Evolutionary conservation across 305 asterid genomes (phyloP).

Genomic region (Caryopteris hybrid): DNA sequence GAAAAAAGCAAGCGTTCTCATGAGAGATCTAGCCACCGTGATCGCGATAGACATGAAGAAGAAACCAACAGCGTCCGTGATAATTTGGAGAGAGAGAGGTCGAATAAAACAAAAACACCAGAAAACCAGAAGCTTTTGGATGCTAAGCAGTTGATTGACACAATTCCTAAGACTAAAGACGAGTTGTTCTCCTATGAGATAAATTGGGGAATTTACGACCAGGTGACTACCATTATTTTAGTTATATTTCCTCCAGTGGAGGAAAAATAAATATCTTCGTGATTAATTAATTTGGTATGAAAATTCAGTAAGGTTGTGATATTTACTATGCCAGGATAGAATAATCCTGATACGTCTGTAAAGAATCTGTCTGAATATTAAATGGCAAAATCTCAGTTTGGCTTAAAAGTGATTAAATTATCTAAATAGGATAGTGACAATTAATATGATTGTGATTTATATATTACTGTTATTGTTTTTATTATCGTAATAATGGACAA

Average conservation of each 20-base stretch:
- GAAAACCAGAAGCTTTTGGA: slow-evolving; percentile 87
- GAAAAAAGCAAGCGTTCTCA: slow-evolving; percentile 66
- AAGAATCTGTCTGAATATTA: not conserved
- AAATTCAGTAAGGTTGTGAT: not conserved
- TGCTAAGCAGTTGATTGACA: slow-evolving; percentile 97
- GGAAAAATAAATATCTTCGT: not conserved
- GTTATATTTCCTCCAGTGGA: not conserved
- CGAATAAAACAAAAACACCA: slow-evolving; percentile 50
- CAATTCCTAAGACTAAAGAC: slow-evolving; percentile 95
- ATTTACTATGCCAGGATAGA: not conserved
- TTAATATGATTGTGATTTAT: not conserved
- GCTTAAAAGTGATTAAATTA: not conserved
- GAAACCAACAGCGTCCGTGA: slow-evolving; percentile 48
- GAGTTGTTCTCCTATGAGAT: slow-evolving; percentile 88
- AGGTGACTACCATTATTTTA: slow-evolving; percentile 46
- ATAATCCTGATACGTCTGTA: not conserved
- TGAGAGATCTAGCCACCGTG: slow-evolving; percentile 76
- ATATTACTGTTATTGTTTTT: not conserved
- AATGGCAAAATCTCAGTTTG: not conserved
- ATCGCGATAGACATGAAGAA: slow-evolving; percentile 63
- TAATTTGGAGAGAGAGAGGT: slow-evolving; percentile 51
- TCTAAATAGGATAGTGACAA: not conserved
- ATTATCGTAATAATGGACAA: not conserved
- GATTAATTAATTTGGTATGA: not conserved
- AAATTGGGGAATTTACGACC: slow-evolving; percentile 81